Evolutionary conservation across 345 rosid species (phyloP).

Genomic region (Acer negundo): DNA sequence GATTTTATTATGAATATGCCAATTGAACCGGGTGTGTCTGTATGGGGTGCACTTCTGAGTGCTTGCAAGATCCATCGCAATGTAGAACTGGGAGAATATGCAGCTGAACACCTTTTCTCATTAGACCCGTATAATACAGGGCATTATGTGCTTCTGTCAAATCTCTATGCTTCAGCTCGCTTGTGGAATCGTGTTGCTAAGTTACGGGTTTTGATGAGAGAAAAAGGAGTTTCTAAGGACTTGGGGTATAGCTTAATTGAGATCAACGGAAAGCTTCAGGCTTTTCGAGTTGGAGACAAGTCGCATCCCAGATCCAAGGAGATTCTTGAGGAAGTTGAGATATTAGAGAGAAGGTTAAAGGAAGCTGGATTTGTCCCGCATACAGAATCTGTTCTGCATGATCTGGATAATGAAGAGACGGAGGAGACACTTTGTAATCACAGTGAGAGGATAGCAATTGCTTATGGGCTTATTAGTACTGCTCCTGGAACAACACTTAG

Average conservation of each 20-base stretch:
- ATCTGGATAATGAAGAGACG: conserved; percentile 59
- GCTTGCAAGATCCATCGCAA: conserved; percentile 68
- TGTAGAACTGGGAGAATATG: conserved; percentile 61
- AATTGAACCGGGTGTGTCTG: conserved; percentile 56
- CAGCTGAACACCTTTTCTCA: conserved; percentile 62
- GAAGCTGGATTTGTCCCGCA: conserved; percentile 54
- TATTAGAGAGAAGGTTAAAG: conserved; percentile 56
- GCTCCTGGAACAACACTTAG: conserved; percentile 53
- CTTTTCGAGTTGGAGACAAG: conserved; percentile 65
- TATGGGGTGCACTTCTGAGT: conserved; percentile 72
- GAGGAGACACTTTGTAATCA: conserved; percentile 67
- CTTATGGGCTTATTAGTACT: conserved; percentile 65
- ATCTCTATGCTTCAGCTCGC: conserved; percentile 65
- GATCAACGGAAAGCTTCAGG: conserved; percentile 52
- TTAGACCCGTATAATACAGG: conserved; percentile 63
- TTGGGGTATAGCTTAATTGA: conserved; percentile 63
- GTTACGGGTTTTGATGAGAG: conserved; percentile 57
- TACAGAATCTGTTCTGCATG: conserved; percentile 56
- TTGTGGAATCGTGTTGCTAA: conserved; percentile 61
- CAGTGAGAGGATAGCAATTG: conserved; percentile 72
- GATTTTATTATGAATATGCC: conserved; percentile 59
- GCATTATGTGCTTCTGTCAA: conserved; percentile 72
- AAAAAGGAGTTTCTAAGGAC: conserved; percentile 60
- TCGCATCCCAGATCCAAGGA: conserved; percentile 53
- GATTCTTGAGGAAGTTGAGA: conserved; percentile 44